Percentiles rank a stretch among this genome's conserved stretches.
phyloP scores from a whole-genome alignment of 1,284 basidiomycete genomes.

The Leccinum griseonigrum region DNA sequence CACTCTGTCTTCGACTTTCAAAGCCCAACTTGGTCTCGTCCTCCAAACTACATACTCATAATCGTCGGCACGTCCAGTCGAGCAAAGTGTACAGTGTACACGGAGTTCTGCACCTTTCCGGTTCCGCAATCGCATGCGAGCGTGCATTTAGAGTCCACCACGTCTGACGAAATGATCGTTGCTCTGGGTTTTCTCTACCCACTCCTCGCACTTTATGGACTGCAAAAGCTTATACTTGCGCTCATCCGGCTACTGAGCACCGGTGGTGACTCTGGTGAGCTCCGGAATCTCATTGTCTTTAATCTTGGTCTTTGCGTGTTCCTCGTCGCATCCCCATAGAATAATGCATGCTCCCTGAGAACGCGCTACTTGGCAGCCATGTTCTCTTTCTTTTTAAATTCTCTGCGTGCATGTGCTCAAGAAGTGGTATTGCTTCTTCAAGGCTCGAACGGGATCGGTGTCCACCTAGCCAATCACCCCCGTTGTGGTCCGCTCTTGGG shows the following conservation, averaged over 20 bases:
- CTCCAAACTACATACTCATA: not conserved
- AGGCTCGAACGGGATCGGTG: slow-evolving; percentile 24
- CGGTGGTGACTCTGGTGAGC: slow-evolving; percentile 10
- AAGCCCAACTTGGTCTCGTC: not conserved
- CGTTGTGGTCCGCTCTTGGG: slow-evolving; percentile 40
- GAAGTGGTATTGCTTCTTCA: not conserved
- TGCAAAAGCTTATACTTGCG: slow-evolving; percentile 14
- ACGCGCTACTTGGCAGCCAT: not conserved
- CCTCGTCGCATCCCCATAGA: not conserved
- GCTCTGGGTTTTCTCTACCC: slow-evolving; percentile 20
- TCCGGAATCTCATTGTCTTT: not conserved
- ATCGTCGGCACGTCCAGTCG: not conserved
- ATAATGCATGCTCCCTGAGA: not conserved
- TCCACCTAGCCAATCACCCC: slow-evolving; percentile 43
- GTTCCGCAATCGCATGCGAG: not conserved
- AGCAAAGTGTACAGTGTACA: not conserved
- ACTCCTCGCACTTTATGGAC: slow-evolving; percentile 19
- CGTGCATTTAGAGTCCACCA: not conserved
- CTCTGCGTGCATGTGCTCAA: slow-evolving; percentile 13
- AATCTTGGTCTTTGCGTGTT: not conserved
- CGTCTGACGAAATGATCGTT: slow-evolving; percentile 22
- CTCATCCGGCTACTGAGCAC: slow-evolving; percentile 3
- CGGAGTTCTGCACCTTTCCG: not conserved
- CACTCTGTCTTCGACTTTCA: not conserved
- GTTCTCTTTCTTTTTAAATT: slow-evolving; percentile 2